Base-by-base conservation (phyloP, 108 stramenopile genomes). In the Cylindrotheca fusiformis region DNA sequence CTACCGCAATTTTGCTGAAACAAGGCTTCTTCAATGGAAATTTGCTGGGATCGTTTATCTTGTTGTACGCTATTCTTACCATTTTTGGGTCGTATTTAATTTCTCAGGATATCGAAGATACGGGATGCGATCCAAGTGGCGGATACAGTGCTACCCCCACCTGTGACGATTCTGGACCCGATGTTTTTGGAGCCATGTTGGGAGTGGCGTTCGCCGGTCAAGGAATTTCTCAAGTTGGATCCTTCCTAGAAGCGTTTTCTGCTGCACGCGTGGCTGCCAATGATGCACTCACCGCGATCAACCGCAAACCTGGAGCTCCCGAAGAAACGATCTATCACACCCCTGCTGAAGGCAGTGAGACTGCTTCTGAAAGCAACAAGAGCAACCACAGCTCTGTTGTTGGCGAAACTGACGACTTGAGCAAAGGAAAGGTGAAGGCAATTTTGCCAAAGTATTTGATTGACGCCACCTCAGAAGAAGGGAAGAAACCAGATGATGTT, bases 141-240 rank as follows among this genome's bases (percentile, higher is more conserved):
- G 81, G 66, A n/a, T 65, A 74, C 21, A 61, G 55, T 0, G 74
- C 41, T 4, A 76, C 67, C 45, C 46, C 44, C 1, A 60, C 78
- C 10, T 91, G 90, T 46, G 41, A 31, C 2, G 67, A 44, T 29
- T 65, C 70, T 20, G 90, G 84, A 32, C 60, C 77, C 0, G 71
- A 72, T 12, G 86, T 90, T 1, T 85, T 90, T 60, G 82, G 84
- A 14, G 81, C 85, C 44, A 83, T 90, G 85, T 57, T 91, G 45
- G 84, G 84, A 1, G 67, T 87, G 23, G 79, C 81, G 2, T 86
- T 88, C 69, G 90, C 81, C 0, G 90, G 78, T 0, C 74, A 77
- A 48, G 90, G 84, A 24, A 68, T 88, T 50, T 67, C 78, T 21
- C 85, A 87, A 32, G 52, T 87, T 30, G 78, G 79, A 1, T 84